These are phyloP conservation scores for Suhomyces faveliae DNA, from an alignment of 805 yeast genomes.

Conservation along the genomic window DNA sequence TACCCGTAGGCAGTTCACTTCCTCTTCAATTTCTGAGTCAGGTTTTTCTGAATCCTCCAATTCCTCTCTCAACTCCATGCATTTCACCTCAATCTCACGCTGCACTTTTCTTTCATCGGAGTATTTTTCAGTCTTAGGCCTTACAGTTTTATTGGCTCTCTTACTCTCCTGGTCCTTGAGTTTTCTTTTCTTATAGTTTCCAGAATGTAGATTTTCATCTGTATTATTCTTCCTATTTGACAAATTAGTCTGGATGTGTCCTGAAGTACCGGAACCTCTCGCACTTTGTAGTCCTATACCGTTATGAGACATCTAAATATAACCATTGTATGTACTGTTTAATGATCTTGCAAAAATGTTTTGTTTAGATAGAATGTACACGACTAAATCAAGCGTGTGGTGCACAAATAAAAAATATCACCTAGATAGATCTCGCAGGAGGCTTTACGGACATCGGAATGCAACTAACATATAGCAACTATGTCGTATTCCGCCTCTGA, in stretches of 20 bases:
- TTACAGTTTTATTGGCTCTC: not conserved
- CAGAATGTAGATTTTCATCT: constrained; percentile 19
- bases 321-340: not conserved
- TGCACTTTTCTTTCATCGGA: constrained; percentile 23
- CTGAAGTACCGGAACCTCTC: constrained; percentile 64
- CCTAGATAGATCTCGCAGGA: not conserved
- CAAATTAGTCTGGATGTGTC: constrained; percentile 51
- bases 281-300: constrained; percentile 58
- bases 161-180: constrained; percentile 2
- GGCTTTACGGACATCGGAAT: not conserved
- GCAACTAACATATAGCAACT: not conserved
- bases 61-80: constrained; percentile 50
- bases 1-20: constrained; percentile 20
- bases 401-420: not conserved
- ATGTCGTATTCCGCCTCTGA: not conserved
- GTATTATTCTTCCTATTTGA: constrained; percentile 13
- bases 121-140: not conserved
- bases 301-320: constrained; percentile 49
- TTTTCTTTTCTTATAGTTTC: constrained; percentile 40
- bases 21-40: constrained; percentile 27
- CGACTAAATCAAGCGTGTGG: not conserved
- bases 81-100: constrained; percentile 43
- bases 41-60: constrained; percentile 48
- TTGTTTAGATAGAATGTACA: not conserved
- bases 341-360: not conserved